These are phyloP conservation scores for Mrakia frigida DNA, from an alignment of 768 basidiomycete genomes.

Conservation along the genomic window DNA sequence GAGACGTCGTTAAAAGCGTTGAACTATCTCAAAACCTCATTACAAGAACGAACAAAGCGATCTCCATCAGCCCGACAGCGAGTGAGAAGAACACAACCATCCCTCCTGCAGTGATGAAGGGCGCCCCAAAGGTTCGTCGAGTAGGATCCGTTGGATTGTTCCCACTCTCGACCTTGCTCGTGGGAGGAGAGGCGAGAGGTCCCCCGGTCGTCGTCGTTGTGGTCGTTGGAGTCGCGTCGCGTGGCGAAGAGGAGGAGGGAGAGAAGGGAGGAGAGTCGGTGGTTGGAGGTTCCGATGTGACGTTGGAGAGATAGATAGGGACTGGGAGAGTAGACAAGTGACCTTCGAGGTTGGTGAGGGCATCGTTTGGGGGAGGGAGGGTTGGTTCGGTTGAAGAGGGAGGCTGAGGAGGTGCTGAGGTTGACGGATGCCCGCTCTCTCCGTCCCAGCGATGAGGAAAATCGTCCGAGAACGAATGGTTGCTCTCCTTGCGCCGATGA, in stretches of 20 bases:
- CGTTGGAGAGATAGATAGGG: slow-evolving; percentile 35
- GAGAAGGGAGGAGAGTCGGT: background rate
- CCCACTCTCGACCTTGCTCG: slow-evolving; percentile 54
- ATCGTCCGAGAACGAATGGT: slow-evolving; percentile 71
- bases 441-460: slow-evolving; percentile 43
- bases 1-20: no score
- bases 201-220: background rate
- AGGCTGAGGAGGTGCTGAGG: background rate
- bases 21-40: slow-evolving; percentile 48
- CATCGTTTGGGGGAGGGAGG: background rate
- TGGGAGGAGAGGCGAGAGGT: background rate
- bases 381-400: background rate
- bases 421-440: background rate
- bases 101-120: slow-evolving; percentile 76
- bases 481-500: slow-evolving; percentile 60
- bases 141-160: slow-evolving; percentile 53
- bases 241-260: background rate
- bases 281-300: background rate
- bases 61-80: slow-evolving; percentile 60
- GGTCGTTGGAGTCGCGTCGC: no score
- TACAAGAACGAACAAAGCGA: slow-evolving; percentile 62
- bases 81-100: slow-evolving; percentile 55
- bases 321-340: background rate
- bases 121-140: slow-evolving; percentile 60
- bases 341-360: slow-evolving; percentile 21